These are phyloP conservation scores for Rhodotorula kratochvilovae DNA, from an alignment of 768 basidiomycete genomes.

Conservation along the genomic window DNA sequence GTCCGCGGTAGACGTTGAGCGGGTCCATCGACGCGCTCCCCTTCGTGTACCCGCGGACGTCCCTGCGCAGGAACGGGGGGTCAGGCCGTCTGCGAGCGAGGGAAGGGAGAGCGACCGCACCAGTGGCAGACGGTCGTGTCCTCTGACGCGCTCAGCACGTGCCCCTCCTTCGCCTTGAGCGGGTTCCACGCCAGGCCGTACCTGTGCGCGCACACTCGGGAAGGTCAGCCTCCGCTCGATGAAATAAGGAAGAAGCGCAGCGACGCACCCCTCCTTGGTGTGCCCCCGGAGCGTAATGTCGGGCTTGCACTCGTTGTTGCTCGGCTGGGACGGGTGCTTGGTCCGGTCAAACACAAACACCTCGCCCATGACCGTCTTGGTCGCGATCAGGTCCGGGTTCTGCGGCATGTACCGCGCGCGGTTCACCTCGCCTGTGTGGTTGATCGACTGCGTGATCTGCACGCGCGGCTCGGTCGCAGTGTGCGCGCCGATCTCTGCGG, in stretches of 20 bases:
- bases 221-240: neutral
- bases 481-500: conserved; percentile 80
- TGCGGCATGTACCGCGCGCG: conserved; percentile 98
- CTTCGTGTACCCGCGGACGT: conserved; percentile 79
- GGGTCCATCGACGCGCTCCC: conserved; percentile 76
- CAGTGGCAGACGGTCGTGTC: conserved; percentile 95
- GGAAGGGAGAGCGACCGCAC: conserved; percentile 51
- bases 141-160: conserved; percentile 85
- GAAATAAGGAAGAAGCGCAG: no score
- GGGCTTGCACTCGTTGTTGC: conserved; percentile 71
- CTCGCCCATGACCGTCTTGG: conserved; percentile 84
- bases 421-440: conserved; percentile 93
- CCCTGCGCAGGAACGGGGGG: conserved; percentile 56
- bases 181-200: conserved; percentile 95
- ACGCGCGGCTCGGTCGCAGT: conserved; percentile 78
- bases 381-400: conserved; percentile 93
- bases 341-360: conserved; percentile 95
- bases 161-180: conserved; percentile 60
- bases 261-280: conserved; percentile 78
- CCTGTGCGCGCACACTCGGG: conserved; percentile 48
- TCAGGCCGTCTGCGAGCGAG: neutral
- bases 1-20: conserved; percentile 73
- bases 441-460: conserved; percentile 84
- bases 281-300: conserved; percentile 88
- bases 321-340: conserved; percentile 90